phyloP scores from a whole-genome alignment of 2,329 filamentous ascomycete genomes.

The Cordyceps militaris region DNA sequence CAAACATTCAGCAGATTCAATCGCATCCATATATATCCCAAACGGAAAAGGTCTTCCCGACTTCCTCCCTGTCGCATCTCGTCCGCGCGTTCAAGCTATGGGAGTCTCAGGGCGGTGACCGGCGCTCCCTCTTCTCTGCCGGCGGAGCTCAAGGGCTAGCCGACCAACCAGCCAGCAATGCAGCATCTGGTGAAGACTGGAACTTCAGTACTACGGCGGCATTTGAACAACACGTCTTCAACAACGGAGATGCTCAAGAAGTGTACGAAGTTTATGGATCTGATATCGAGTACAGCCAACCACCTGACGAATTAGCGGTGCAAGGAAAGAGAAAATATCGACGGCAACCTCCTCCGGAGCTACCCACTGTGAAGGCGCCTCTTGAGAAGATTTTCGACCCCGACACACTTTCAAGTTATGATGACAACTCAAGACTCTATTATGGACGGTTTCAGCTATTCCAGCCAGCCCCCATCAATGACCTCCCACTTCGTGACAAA shows the following conservation, averaged over 20 bases:
- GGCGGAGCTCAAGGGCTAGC: conserved; percentile 51
- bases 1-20: conserved; percentile 62
- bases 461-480: conserved; percentile 29
- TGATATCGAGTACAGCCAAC: conserved; percentile 44
- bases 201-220: conserved; percentile 61
- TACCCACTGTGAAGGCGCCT: conserved; percentile 51
- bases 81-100: conserved; percentile 68
- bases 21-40: conserved; percentile 61
- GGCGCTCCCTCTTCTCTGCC: conserved; percentile 55
- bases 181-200: conserved; percentile 56
- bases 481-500: conserved; percentile 53
- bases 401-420: conserved; percentile 57
- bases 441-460: conserved; percentile 45
- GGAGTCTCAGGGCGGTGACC: conserved; percentile 66
- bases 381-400: conserved; percentile 61
- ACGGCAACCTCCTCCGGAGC: conserved; percentile 50
- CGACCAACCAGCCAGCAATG: conserved; percentile 35
- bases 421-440: conserved; percentile 55
- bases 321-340: conserved; percentile 45
- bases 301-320: conserved; percentile 41
- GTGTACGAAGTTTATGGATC: conserved; percentile 56
- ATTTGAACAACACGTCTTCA: conserved; percentile 53
- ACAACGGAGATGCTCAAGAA: conserved; percentile 47
- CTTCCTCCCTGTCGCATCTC: conserved; percentile 54
- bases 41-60: conserved; percentile 56